A percentile compares a stretch with the other conserved stretches of the same genome.
Evolutionary conservation across 805 yeast genomes (phyloP).

Genomic region (Suhomyces vadensis): DNA sequence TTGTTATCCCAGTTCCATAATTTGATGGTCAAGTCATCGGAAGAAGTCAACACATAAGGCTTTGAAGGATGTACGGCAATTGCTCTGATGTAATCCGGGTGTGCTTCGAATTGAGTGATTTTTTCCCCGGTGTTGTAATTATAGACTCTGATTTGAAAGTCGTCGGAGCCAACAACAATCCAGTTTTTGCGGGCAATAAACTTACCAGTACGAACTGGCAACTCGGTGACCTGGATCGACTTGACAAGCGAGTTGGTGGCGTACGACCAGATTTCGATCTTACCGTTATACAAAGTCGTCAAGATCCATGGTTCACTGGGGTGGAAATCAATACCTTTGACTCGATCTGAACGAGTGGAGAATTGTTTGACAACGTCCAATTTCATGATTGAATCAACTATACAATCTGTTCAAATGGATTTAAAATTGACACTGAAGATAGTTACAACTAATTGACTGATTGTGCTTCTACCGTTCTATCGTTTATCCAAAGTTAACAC

Average conservation of each 20-base stretch:
- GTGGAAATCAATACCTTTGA: conserved; percentile 96
- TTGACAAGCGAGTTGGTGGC: conserved; percentile 83
- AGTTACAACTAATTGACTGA: conserved; percentile 5
- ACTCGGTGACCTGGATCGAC: conserved; percentile 90
- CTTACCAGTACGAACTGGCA: conserved; percentile 94
- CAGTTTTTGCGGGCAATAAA: conserved; percentile 96
- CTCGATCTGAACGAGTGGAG: conserved; percentile 91
- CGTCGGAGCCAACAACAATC: conserved; percentile 96
- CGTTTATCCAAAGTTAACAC: conserved; percentile 17
- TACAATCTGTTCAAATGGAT: no score
- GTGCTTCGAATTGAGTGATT: conserved; percentile 94
- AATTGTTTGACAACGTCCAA: conserved; percentile 68
- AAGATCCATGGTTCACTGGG: conserved; percentile 97
- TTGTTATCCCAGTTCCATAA: conserved; percentile 97
- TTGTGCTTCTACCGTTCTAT: neutral
- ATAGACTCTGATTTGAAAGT: conserved; percentile 88
- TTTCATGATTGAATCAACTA: conserved; percentile 26
- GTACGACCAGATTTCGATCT: conserved; percentile 90
- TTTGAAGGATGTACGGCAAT: conserved; percentile 93
- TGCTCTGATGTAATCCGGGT: conserved; percentile 93
- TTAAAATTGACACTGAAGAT: no score
- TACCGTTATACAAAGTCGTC: conserved; percentile 87
- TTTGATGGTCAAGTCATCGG: conserved; percentile 89
- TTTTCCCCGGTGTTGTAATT: conserved; percentile 96
- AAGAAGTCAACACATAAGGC: conserved; percentile 83